Percentiles rank a stretch among this genome's conserved stretches.
Evolutionary conservation across 441 rosid species (phyloP).

Genomic region (Bocquillonia castaneifolia): DNA sequence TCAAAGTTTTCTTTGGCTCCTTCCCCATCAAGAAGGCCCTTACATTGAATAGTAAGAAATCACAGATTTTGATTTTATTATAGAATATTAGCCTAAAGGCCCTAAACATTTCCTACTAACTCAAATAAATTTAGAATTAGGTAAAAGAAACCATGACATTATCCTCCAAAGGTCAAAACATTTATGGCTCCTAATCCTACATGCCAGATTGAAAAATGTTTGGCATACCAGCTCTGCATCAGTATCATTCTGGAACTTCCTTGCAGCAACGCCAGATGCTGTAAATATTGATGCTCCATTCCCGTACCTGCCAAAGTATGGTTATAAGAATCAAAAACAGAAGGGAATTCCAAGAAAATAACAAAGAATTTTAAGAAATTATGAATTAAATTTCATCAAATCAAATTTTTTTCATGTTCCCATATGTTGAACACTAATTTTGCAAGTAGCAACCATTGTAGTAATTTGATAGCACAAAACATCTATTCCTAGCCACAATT

Average conservation of each 20-base stretch:
- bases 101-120: neutral
- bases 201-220: constrained; percentile 1
- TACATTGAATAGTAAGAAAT: neutral
- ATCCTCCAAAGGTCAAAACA: neutral
- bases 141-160: neutral
- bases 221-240: constrained; percentile 41
- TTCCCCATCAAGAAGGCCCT: neutral
- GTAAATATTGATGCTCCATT: constrained; percentile 53
- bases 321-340: constrained; percentile 8
- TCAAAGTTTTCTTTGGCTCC: neutral
- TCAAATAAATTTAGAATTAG: neutral
- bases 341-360: neutral
- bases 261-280: constrained; percentile 39
- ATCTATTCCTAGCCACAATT: neutral
- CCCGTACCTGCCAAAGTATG: constrained; percentile 27
- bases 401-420: neutral
- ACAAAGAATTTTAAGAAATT: neutral
- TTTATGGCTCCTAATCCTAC: neutral
- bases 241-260: constrained; percentile 45
- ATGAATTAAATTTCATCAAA: neutral
- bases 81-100: neutral
- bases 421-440: neutral
- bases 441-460: neutral
- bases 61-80: neutral
- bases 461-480: neutral